Percentiles rank a stretch among this genome's conserved stretches.
Conservation (phyloP, 495 filamentous ascomycete species). For the Thermochaetoides thermophila region DNA sequence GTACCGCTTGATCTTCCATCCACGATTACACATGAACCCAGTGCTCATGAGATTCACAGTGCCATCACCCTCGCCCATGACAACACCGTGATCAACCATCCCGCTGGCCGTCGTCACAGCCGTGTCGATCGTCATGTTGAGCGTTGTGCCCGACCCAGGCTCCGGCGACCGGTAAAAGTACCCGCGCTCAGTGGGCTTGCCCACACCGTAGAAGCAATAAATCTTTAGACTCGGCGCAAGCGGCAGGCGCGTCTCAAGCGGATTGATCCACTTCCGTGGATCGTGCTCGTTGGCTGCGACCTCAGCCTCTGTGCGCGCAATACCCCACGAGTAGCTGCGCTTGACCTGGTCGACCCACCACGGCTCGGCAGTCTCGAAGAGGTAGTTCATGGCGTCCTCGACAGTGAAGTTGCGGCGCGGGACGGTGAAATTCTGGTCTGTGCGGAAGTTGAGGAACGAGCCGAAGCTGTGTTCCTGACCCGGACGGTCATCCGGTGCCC, state of each 20-base stretch:
- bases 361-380: constrained; percentile 58
- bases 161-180: constrained; percentile 79
- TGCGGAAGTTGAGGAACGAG: constrained; percentile 74
- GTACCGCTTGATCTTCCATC: constrained; percentile 85
- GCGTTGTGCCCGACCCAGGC: constrained; percentile 42
- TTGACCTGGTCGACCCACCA: constrained; percentile 70
- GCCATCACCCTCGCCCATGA: constrained; percentile 89
- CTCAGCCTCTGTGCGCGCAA: constrained; percentile 66
- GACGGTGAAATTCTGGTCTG: constrained; percentile 37
- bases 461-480: constrained; percentile 60
- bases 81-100: constrained; percentile 68
- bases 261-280: constrained; percentile 83
- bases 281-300: constrained; percentile 78
- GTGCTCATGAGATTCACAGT: constrained; percentile 79
- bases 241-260: constrained; percentile 78
- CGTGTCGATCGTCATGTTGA: constrained; percentile 89
- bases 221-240: constrained; percentile 85
- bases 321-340: constrained; percentile 69
- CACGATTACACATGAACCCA: constrained; percentile 92
- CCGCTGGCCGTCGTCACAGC: constrained; percentile 39
- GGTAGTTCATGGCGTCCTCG: constrained; percentile 57
- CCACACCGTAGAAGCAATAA: constrained; percentile 93
- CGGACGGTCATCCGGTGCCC: constrained; percentile 78
- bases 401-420: constrained; percentile 64
- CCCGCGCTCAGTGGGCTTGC: constrained; percentile 77